Conservation (phyloP, 2,329 filamentous ascomycete species). For the Magnaporthales sp. region DNA sequence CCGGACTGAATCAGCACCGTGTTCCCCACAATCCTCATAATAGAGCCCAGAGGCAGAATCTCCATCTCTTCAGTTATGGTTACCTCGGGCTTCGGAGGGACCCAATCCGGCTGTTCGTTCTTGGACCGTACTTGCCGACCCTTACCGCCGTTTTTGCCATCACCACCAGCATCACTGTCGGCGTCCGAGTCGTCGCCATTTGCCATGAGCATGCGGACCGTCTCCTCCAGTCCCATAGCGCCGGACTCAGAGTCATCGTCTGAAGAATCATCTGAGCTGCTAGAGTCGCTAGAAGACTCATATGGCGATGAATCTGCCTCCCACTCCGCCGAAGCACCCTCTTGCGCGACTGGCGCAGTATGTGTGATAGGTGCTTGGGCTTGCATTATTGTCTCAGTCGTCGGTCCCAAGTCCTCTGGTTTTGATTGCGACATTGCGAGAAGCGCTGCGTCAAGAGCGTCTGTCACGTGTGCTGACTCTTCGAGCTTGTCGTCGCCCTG, state of each 20-base stretch:
- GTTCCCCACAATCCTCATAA: conserved; percentile 73
- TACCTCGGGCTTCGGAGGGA: conserved; percentile 67
- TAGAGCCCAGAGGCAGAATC: conserved; percentile 64
- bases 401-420: neutral
- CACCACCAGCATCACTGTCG: conserved; percentile 22
- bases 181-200: conserved; percentile 54
- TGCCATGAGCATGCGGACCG: conserved; percentile 77
- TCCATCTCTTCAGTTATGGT: conserved; percentile 68
- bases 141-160: conserved; percentile 15
- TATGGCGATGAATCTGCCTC: conserved; percentile 72
- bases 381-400: neutral
- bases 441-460: conserved; percentile 17
- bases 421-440: neutral
- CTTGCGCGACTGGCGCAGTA: neutral
- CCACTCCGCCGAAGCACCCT: conserved; percentile 51
- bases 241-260: conserved; percentile 52
- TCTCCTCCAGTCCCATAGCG: conserved; percentile 71
- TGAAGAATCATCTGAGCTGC: conserved; percentile 51
- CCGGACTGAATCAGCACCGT: conserved; percentile 71
- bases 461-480: conserved; percentile 11
- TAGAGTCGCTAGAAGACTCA: conserved; percentile 55
- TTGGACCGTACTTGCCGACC: conserved; percentile 60
- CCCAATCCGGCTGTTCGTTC: conserved; percentile 64
- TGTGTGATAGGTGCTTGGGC: neutral
- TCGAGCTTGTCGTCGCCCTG: neutral